These are phyloP conservation scores for Tritrichomonas foetus DNA, from an alignment of 208 protist species.

Conservation along the genomic window DNA sequence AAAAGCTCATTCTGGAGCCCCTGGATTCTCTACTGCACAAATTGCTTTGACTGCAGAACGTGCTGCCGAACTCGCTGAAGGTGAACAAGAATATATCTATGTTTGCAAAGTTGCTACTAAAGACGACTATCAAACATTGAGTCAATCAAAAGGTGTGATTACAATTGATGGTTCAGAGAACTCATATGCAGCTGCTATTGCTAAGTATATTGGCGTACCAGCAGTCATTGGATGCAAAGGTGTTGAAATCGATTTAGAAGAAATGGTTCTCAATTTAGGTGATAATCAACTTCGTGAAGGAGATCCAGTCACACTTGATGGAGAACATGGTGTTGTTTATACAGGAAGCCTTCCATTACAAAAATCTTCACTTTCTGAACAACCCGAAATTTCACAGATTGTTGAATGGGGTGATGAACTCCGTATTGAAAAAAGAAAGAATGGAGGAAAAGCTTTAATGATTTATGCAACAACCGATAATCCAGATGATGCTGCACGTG, in stretches of 20 bases:
- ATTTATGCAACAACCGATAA: neutral
- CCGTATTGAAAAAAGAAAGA: neutral
- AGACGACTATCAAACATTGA: too few species aligned
- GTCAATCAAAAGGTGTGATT: too few species aligned
- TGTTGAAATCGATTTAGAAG: neutral
- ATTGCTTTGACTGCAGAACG: neutral
- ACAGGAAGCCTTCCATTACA: neutral
- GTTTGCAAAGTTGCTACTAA: too few species aligned
- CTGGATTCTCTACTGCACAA: too few species aligned
- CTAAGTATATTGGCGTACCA: neutral
- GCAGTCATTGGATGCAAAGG: neutral
- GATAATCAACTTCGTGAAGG: neutral
- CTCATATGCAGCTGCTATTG: neutral
- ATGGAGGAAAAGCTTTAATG: neutral
- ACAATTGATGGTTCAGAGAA: too few species aligned
- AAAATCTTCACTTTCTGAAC: neutral
- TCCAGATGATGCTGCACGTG: neutral
- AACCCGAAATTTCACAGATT: neutral
- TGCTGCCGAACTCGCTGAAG: neutral
- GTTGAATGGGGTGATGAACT: neutral
- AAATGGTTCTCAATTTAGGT: neutral
- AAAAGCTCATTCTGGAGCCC: too few species aligned
- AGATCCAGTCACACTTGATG: neutral
- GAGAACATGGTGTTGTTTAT: neutral
- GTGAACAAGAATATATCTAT: too few species aligned